phyloP scores from a whole-genome alignment of 2,329 filamentous ascomycete genomes.

The Calonectria hongkongensis region DNA sequence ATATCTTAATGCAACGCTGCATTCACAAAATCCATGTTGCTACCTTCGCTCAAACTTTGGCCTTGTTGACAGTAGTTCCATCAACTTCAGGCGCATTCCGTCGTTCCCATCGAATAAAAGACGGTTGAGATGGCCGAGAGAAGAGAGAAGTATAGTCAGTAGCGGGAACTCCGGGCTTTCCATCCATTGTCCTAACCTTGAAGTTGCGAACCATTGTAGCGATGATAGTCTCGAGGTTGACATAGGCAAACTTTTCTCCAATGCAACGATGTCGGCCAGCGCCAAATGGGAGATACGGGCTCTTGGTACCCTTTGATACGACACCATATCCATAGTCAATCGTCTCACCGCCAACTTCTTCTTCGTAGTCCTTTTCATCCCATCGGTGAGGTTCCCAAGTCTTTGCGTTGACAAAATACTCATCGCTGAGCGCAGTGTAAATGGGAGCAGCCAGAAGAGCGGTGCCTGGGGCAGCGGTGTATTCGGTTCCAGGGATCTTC shows the following conservation, averaged over 20 bases:
- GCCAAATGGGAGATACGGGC: conserved; percentile 79
- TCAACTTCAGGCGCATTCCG: conserved; percentile 37
- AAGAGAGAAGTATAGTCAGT: conserved; percentile 78
- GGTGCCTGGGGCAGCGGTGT: conserved; percentile 72
- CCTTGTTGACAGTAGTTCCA: background rate
- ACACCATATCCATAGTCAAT: conserved; percentile 57
- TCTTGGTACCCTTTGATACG: conserved; percentile 59
- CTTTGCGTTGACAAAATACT: conserved; percentile 71
- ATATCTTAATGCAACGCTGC: background rate
- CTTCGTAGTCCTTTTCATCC: conserved; percentile 45
- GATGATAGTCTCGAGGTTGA: conserved; percentile 80
- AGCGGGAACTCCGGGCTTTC: conserved; percentile 72
- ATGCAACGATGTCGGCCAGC: conserved; percentile 84
- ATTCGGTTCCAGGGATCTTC: conserved; percentile 73
- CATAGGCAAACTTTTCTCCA: conserved; percentile 84
- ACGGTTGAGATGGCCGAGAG: conserved; percentile 59
- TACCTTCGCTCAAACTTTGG: background rate
- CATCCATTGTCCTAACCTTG: conserved; percentile 74
- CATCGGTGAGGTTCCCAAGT: conserved; percentile 59
- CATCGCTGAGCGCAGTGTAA: conserved; percentile 68
- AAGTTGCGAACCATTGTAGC: conserved; percentile 77
- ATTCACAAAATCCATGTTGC: background rate
- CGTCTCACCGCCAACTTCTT: conserved; percentile 44
- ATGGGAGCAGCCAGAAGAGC: conserved; percentile 65
- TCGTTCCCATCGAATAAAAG: conserved; percentile 59